Percentiles rank a stretch among this genome's conserved stretches.
Conservation (phyloP, 306 rosid genomes). For the Cicer arietinum region DNA sequence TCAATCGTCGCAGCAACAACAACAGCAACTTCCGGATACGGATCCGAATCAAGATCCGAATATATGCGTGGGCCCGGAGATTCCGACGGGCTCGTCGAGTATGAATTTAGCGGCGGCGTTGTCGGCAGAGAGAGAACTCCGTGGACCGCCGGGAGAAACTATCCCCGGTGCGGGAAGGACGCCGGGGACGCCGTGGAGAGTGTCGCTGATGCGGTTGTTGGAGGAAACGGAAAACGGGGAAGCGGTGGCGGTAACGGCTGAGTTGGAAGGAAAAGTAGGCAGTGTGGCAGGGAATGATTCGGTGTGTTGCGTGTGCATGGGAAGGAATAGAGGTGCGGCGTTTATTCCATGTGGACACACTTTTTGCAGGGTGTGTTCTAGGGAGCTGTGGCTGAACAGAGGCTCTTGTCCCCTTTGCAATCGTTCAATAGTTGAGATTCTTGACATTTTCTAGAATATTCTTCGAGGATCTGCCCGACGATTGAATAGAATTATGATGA, state of each 20-base stretch:
- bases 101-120: slow-evolving; percentile 89
- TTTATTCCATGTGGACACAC: slow-evolving; percentile 98
- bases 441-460: slow-evolving; percentile 65
- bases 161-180: slow-evolving; percentile 24
- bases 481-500: background rate
- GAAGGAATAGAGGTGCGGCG: slow-evolving; percentile 83
- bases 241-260: background rate
- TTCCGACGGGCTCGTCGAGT: slow-evolving; percentile 51
- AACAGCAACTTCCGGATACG: slow-evolving; percentile 13
- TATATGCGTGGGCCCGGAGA: slow-evolving; percentile 45
- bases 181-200: slow-evolving; percentile 73
- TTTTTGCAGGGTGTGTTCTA: slow-evolving; percentile 89
- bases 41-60: slow-evolving; percentile 41
- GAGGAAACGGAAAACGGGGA: slow-evolving; percentile 72
- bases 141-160: slow-evolving; percentile 51
- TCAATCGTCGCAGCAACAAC: slow-evolving; percentile 22
- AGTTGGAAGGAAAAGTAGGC: slow-evolving; percentile 31
- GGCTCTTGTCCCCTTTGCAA: slow-evolving; percentile 91
- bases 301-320: slow-evolving; percentile 98
- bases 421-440: slow-evolving; percentile 82
- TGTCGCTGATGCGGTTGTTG: slow-evolving; percentile 80
- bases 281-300: slow-evolving; percentile 55
- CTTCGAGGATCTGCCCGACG: background rate
- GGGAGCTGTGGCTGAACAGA: slow-evolving; percentile 91
- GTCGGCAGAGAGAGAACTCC: slow-evolving; percentile 74